phyloP scores from a whole-genome alignment of 306 rosid genomes.

The Potentilla sterilis region DNA sequence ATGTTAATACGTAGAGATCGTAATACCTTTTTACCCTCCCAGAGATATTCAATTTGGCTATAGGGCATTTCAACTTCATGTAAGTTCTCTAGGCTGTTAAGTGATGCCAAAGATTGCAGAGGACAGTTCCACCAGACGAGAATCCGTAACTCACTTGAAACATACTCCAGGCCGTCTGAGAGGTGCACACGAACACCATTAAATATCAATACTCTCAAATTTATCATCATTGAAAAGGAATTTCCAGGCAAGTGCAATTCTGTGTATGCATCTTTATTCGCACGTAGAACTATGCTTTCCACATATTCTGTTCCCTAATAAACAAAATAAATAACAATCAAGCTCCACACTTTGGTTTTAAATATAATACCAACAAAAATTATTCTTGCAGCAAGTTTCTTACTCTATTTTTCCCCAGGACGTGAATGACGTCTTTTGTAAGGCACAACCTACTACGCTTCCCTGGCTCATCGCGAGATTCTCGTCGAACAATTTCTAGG shows the following conservation, averaged over 20 bases:
- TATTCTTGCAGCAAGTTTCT: not conserved
- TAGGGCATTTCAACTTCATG: not conserved
- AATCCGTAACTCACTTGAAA: not conserved
- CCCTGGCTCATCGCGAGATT: not conserved
- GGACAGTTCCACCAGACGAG: not conserved
- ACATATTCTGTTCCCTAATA: constrained; percentile 21
- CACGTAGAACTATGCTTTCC: not conserved
- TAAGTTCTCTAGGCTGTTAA: not conserved
- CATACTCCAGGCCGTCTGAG: not conserved
- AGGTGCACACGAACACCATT: not conserved
- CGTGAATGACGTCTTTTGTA: not conserved
- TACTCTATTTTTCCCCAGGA: not conserved
- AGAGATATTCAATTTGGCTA: not conserved
- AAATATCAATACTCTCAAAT: not conserved
- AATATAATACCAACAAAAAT: not conserved
- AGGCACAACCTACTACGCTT: constrained; percentile 17
- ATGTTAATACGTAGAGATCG: not conserved
- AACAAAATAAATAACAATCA: not conserved
- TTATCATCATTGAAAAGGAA: not conserved
- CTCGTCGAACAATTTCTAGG: not conserved
- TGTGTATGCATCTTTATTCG: not conserved
- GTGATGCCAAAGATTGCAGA: not conserved
- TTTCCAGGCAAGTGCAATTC: not conserved
- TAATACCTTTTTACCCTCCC: not conserved
- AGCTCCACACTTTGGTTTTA: not conserved